A percentile compares a stretch with the other conserved stretches of the same genome.
Evolutionary conservation across 73 alveolate genomes (phyloP).

Genomic region (Strombidium stylifer): DNA sequence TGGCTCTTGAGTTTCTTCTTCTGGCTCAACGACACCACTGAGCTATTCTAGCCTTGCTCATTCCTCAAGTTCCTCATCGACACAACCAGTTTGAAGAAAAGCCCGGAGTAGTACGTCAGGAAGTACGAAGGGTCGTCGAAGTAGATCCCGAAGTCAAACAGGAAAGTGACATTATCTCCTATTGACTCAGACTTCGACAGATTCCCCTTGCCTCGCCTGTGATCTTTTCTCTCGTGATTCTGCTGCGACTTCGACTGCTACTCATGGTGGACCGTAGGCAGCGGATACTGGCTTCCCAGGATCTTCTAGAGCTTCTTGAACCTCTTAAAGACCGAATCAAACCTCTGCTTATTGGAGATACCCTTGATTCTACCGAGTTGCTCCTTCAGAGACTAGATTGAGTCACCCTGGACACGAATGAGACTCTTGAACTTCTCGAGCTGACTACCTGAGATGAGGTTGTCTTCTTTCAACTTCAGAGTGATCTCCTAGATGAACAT

Average conservation of each 20-base stretch:
- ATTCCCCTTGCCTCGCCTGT: background rate
- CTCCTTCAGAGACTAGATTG: background rate
- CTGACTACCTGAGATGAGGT: too few species aligned
- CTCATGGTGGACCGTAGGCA: slow-evolving; percentile 2
- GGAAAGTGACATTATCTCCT: background rate
- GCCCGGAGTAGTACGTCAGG: slow-evolving; percentile 25
- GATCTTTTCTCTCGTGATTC: background rate
- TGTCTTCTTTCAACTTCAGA: background rate
- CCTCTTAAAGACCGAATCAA: too few species aligned
- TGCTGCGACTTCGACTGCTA: background rate
- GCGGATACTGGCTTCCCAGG: slow-evolving; percentile 3
- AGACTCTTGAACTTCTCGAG: background rate
- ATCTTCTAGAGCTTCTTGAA: slow-evolving; percentile 15
- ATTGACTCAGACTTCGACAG: background rate
- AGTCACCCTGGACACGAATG: background rate
- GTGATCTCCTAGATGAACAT: too few species aligned
- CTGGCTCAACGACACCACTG: too few species aligned
- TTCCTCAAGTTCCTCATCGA: background rate
- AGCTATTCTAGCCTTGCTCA: background rate
- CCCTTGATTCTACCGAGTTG: background rate
- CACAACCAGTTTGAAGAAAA: slow-evolving; percentile 24
- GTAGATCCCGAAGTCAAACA: slow-evolving; percentile 28
- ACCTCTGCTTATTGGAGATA: too few species aligned
- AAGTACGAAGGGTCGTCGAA: background rate
- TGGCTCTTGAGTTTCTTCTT: too few species aligned